Evolutionary conservation across 2,329 filamentous ascomycete genomes (phyloP).

Genomic region (Nemania bipapillata): DNA sequence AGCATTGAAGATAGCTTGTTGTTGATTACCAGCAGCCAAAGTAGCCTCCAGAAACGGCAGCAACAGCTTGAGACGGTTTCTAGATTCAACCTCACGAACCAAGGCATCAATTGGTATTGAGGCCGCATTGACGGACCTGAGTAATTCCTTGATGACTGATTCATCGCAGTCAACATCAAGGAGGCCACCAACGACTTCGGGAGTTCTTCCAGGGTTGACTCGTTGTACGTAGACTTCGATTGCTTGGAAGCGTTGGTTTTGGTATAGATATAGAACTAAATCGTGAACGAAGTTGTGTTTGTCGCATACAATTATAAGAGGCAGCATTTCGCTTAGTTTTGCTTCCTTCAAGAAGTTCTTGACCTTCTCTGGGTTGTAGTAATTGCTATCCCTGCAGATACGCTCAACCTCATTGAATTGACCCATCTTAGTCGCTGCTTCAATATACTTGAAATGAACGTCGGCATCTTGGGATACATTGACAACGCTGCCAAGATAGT

Average conservation of each 20-base stretch:
- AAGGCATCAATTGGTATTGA: constrained; percentile 94
- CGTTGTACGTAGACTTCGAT: constrained; percentile 98
- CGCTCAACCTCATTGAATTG: constrained; percentile 97
- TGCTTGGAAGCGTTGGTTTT: constrained; percentile 98
- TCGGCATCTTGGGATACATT: constrained; percentile 95
- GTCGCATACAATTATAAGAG: constrained; percentile 97
- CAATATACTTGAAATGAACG: constrained; percentile 99
- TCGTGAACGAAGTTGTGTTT: constrained; percentile 99
- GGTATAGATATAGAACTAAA: constrained; percentile 94
- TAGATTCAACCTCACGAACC: constrained; percentile 91
- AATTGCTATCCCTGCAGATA: constrained; percentile 92
- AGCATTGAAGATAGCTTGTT: constrained; percentile 96
- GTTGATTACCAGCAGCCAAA: constrained; percentile 87
- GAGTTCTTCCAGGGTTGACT: constrained; percentile 90
- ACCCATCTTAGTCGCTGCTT: constrained; percentile 91
- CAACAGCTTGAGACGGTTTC: constrained; percentile 94
- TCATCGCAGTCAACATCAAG: constrained; percentile 98
- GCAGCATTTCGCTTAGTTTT: constrained; percentile 88
- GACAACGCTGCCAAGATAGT: constrained; percentile 97
- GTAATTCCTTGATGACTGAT: constrained; percentile 90
- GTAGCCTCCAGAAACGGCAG: constrained; percentile 96
- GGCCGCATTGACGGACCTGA: constrained; percentile 83
- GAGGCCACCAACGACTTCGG: constrained; percentile 90
- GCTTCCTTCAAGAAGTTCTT: constrained; percentile 99
- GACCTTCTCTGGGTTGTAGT: constrained; percentile 91